Evolutionary conservation across 83 land plant species (phyloP).

Genomic region (Picea mariana): DNA sequence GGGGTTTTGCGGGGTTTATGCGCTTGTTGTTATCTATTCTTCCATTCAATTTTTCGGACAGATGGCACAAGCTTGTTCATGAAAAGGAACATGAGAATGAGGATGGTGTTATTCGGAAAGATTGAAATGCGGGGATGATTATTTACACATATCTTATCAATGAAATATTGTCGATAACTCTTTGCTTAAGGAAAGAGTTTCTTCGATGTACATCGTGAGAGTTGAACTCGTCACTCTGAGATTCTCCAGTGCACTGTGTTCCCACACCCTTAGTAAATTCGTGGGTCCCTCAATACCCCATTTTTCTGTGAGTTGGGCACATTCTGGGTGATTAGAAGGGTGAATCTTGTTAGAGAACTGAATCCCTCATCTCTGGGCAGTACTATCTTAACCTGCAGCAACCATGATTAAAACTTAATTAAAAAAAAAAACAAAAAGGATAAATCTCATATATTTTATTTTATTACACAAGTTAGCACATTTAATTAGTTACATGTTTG

Average conservation of each 20-base stretch:
- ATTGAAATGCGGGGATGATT: slow-evolving; percentile 14
- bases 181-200: no score
- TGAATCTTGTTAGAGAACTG: no score
- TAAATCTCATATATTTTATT: not conserved
- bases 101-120: not conserved
- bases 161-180: no score
- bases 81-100: slow-evolving; percentile 23
- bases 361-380: no score
- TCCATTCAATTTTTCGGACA: slow-evolving; percentile 33
- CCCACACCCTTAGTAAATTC: no score
- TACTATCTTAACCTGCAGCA: no score
- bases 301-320: no score
- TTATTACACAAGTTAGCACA: not conserved
- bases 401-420: not conserved
- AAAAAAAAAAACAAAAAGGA: not conserved
- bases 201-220: no score
- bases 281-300: no score
- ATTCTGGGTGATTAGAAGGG: no score
- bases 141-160: slow-evolving; percentile 10
- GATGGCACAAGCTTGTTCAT: slow-evolving; percentile 39
- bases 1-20: slow-evolving; percentile 2
- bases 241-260: no score
- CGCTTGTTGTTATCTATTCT: slow-evolving; percentile 24
- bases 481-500: not conserved
- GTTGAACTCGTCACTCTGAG: no score